Conservation (phyloP, 768 basidiomycete species). For the Rhodocollybia butyracea region DNA sequence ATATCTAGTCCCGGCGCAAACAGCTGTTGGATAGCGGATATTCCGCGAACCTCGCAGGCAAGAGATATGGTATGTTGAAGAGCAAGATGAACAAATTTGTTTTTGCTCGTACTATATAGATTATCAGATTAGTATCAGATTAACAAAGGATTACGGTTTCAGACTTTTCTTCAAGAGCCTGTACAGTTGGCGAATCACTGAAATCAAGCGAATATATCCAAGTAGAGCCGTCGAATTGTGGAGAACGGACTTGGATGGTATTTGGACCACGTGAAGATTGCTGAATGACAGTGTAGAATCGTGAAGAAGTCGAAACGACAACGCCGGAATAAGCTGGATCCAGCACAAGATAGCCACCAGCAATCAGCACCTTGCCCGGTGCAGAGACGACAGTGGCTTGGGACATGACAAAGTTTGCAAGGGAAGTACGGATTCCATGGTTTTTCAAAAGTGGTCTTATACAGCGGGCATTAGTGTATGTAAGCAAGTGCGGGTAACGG, state of each 20-base stretch:
- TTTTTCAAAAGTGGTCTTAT: too few species aligned
- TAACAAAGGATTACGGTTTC: conserved; percentile 5
- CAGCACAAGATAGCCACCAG: conserved; percentile 96
- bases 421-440: conserved; percentile 4
- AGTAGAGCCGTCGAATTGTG: conserved; percentile 80
- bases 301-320: conserved; percentile 88
- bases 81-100: conserved; percentile 92
- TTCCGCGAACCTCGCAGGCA: conserved; percentile 55
- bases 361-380: conserved; percentile 92
- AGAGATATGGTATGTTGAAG: conserved; percentile 75
- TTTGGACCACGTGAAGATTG: conserved; percentile 25
- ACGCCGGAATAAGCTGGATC: conserved; percentile 83
- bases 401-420: conserved; percentile 31
- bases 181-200: conserved; percentile 31
- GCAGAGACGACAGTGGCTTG: conserved; percentile 75
- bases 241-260: conserved; percentile 76
- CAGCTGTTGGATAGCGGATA: conserved; percentile 33
- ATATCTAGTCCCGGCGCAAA: conserved; percentile 66
- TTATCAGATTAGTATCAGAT: background rate
- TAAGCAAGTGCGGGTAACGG: too few species aligned
- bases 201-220: conserved; percentile 68
- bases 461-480: too few species aligned
- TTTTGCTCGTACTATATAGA: conserved; percentile 47
- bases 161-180: conserved; percentile 37
- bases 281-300: conserved; percentile 84